Base-by-base conservation (phyloP, 768 basidiomycete genomes). In the Termitomyces sp. region DNA sequence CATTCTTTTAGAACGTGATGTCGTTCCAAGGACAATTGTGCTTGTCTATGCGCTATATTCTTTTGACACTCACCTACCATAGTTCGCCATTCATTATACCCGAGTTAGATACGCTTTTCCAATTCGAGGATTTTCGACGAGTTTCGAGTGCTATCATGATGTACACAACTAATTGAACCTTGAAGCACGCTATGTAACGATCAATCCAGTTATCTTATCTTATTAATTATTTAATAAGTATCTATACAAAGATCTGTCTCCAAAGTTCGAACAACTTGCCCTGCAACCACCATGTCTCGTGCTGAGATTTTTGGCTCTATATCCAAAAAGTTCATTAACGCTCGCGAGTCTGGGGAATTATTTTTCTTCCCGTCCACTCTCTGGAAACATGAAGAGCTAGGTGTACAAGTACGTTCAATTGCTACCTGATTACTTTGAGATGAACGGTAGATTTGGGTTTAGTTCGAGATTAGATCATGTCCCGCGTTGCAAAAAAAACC, bases 401-500 rank as follows among this genome's bases (percentile, higher is more conserved):
- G 79, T 22, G 69, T 89, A 52, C 79, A 91, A 72, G 94, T 91
- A 40, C 23, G 57, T 41, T 36, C 42, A 32, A 16, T 39, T 5
- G 25, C 22, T n/a, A 3, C 45, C 12, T 23, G 31, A 15, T 23
- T 32, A 16, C 20, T 13, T 60, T 44, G 33, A 50, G 39, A 53
- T 22, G 29, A 12, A 35, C 22, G 15, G 16, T 27, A 36, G 16
- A 49, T 36, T 18, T 27, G 23, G 9, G 40, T 41, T 11, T 63
- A 97, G 95, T 97, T 91, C 68, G 82, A 96, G 70, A 82, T 98
- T 54, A 80, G 89, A 56, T 70, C 91, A 38, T 97, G 94, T 61
- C 89, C 92, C 12, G 89, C 93, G 0, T 73, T 98, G 39, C 85
- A 88, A 62, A 80, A 91, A 63, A 98, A 97, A 68, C 82, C 85